phyloP scores from a whole-genome alignment of 2,329 filamentous ascomycete genomes.

The Fusarium devonianum region DNA sequence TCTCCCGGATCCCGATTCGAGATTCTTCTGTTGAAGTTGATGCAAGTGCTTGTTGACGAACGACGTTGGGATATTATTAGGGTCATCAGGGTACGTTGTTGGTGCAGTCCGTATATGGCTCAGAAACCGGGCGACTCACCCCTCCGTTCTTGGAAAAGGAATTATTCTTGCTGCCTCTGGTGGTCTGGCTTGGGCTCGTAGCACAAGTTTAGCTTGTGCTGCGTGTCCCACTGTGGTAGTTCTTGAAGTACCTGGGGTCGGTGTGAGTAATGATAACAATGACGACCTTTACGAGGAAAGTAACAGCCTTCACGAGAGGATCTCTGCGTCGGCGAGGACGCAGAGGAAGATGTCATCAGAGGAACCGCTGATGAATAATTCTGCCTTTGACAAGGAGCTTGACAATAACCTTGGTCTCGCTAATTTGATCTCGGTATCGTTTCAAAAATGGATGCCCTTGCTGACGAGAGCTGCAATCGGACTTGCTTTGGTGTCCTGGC shows the following conservation, averaged over 20 bases:
- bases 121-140: conserved; percentile 63
- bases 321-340: conserved; percentile 68
- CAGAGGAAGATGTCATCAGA: conserved; percentile 74
- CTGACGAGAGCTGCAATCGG: conserved; percentile 62
- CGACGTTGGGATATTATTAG: conserved; percentile 70
- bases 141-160: conserved; percentile 52
- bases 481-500: conserved; percentile 64
- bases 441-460: conserved; percentile 63
- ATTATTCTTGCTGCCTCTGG: conserved; percentile 50
- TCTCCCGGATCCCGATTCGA: conserved; percentile 20
- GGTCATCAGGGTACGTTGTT: conserved; percentile 64
- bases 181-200: conserved; percentile 53
- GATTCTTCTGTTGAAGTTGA: conserved; percentile 63
- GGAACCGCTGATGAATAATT: conserved; percentile 53
- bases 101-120: conserved; percentile 73
- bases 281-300: conserved; percentile 68
- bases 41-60: conserved; percentile 80
- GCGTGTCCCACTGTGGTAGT: conserved; percentile 73
- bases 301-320: conserved; percentile 64
- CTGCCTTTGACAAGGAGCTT: conserved; percentile 60
- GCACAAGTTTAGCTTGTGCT: conserved; percentile 60
- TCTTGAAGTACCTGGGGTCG: conserved; percentile 70
- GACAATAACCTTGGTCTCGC: conserved; percentile 60
- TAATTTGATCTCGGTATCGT: conserved; percentile 62
- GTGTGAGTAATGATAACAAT: conserved; percentile 75